These are phyloP conservation scores for Podosphaera leucotricha DNA, from an alignment of 2,329 filamentous ascomycete species.

Conservation along the genomic window DNA sequence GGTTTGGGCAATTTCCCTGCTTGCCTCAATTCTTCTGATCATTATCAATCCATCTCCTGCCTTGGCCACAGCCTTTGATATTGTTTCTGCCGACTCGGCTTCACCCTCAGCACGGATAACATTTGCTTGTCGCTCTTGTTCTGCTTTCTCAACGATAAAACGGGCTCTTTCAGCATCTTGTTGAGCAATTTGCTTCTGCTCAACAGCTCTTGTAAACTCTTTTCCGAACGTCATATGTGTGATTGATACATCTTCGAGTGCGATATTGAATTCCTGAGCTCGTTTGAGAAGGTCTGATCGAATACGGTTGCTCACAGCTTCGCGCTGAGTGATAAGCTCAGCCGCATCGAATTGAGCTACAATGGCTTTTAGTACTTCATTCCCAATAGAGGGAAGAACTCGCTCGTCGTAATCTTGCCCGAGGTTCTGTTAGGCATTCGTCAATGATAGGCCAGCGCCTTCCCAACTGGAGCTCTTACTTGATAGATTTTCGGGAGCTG, in stretches of 20 bases:
- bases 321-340: constrained; percentile 95
- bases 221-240: constrained; percentile 99
- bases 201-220: constrained; percentile 95
- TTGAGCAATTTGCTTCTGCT: constrained; percentile 99
- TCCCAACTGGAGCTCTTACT: constrained; percentile 27
- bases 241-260: constrained; percentile 94
- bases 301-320: constrained; percentile 89
- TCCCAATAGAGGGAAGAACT: constrained; percentile 93
- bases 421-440: constrained; percentile 42
- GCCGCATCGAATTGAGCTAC: constrained; percentile 97
- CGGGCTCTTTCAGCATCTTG: constrained; percentile 93
- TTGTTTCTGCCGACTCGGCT: constrained; percentile 87
- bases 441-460: not conserved
- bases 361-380: constrained; percentile 97
- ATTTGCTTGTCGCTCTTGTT: constrained; percentile 96
- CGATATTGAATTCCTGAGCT: constrained; percentile 94
- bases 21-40: constrained; percentile 93
- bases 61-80: constrained; percentile 82
- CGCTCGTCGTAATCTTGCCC: constrained; percentile 97
- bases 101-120: constrained; percentile 97
- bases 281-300: constrained; percentile 77
- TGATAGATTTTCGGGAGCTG: constrained; percentile 95
- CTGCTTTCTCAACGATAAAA: constrained; percentile 95
- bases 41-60: constrained; percentile 79
- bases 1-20: constrained; percentile 82